Evolutionary conservation across 441 rosid genomes (phyloP), one percentile per base, ranked within the genome.

Genomic region (Syzygium malaccense): DNA sequence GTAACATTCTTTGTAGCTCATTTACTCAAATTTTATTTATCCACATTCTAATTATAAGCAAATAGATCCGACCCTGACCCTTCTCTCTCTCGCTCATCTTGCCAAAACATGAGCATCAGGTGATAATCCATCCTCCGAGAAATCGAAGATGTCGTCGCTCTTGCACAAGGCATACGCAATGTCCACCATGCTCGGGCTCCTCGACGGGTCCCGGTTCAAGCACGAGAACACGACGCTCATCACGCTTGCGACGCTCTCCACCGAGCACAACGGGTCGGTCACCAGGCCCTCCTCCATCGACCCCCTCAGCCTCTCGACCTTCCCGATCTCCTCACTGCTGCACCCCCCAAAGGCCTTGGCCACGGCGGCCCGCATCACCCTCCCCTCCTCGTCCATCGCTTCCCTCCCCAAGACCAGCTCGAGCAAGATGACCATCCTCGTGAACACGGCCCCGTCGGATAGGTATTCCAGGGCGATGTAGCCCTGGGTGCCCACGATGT

Each of bases 391-490:
- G 6, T 93, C 93, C 25, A 91, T 86, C 26, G 93, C 96, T 86
- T 95, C 95, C 85, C 71, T 89, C 96, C 45, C 94, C 0, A 94
- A 91, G 58, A 95, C 49, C 19, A 95, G 94, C 94, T 94, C 96
- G 4, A 92, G 96, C 88, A 94, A 60, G 51, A 94, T 91, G 32
- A 93, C 97, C 93, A 93, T 94, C 66, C 89, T 95, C 4, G 95
- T 93, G 0, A 96, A 94, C 13, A 94, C 94, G 92, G 92, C 45
- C 45, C 45, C 45, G 14, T 93, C 94, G 7, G 92, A 85, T 30
- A 93, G 6, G 86, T 94, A 95, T 86, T 94, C 96, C 0, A 94
- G 94, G 4, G 96, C 95, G 45, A 95, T 93, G 89, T 94, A 94
- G 14, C 97, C 45, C 45, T 93, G 95, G 49, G 96, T 94, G 66